These are phyloP conservation scores for Clarireedia homoeocarpa DNA, from an alignment of 2,329 filamentous ascomycete species.

Conservation along the genomic window DNA sequence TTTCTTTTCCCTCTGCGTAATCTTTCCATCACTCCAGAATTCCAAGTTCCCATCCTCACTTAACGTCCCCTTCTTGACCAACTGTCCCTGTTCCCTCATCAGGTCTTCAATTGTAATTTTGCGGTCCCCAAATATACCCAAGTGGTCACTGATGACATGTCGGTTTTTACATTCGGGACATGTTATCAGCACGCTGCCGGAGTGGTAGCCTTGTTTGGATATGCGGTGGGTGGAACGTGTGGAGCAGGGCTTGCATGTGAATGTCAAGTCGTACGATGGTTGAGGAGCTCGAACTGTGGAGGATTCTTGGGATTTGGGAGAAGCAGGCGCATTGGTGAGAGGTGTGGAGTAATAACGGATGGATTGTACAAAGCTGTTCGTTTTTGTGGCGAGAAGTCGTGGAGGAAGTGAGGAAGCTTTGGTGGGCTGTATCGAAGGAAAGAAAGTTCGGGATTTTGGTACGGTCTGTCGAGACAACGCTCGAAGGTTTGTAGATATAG, in stretches of 20 bases:
- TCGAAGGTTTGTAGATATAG: neutral
- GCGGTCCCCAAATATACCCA: slow-evolving; percentile 70
- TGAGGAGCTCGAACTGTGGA: slow-evolving; percentile 9
- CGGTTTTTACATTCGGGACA: slow-evolving; percentile 81
- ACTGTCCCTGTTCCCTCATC: slow-evolving; percentile 64
- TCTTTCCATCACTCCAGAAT: slow-evolving; percentile 67
- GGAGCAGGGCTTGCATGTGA: slow-evolving; percentile 85
- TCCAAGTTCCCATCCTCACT: slow-evolving; percentile 80
- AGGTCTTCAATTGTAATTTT: slow-evolving; percentile 69
- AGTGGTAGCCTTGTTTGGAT: slow-evolving; percentile 92
- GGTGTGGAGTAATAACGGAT: neutral
- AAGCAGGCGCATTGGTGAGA: neutral
- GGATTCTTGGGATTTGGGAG: neutral
- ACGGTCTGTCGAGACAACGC: neutral
- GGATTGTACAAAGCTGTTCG: neutral
- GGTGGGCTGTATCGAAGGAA: neutral
- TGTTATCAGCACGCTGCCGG: slow-evolving; percentile 79
- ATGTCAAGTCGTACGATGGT: slow-evolving; percentile 78
- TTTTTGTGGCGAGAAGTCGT: neutral
- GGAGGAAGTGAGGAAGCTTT: neutral
- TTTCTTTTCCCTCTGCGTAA: slow-evolving; percentile 15
- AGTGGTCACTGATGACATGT: slow-evolving; percentile 87
- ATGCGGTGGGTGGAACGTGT: slow-evolving; percentile 75
- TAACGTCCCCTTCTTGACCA: slow-evolving; percentile 64
- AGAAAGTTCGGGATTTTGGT: neutral